phyloP scores from a whole-genome alignment of 116 monocot species.

The Thalassia testudinum region DNA sequence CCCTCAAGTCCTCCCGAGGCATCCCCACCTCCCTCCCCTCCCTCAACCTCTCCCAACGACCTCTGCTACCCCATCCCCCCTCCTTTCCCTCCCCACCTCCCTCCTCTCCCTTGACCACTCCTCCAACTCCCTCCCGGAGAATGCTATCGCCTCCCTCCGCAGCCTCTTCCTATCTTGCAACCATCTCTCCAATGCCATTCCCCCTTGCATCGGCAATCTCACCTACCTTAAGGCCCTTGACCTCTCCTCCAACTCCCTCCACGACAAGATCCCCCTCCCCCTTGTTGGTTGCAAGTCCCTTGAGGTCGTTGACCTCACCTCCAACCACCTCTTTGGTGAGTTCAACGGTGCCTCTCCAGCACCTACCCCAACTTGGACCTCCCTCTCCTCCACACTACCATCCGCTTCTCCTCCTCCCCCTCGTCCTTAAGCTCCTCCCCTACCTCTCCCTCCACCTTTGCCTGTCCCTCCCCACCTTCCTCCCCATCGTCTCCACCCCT shows the following conservation, averaged over 20 bases:
- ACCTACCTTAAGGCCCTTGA: constrained; percentile 74
- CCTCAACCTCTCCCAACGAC: constrained; percentile 66
- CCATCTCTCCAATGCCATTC: constrained; percentile 51
- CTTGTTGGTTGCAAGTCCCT: constrained; percentile 77
- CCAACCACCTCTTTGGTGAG: too few species aligned
- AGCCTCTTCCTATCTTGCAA: constrained; percentile 51
- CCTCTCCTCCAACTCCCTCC: constrained; percentile 51
- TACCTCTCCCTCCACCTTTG: constrained; percentile 50
- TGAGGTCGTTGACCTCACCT: too few species aligned
- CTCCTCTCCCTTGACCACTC: constrained; percentile 56
- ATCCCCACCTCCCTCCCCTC: constrained; percentile 37
- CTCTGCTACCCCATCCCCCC: constrained; percentile 52
- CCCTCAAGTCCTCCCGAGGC: constrained; percentile 44
- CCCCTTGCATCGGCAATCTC: constrained; percentile 59
- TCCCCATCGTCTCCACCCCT: constrained; percentile 46
- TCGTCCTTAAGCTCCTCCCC: constrained; percentile 46
- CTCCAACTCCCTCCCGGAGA: constrained; percentile 43
- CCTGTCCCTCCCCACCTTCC: constrained; percentile 28
- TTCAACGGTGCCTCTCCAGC: too few species aligned
- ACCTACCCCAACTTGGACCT: constrained; percentile 34
- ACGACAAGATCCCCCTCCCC: constrained; percentile 68
- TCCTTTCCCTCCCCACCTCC: constrained; percentile 53
- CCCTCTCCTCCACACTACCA: constrained; percentile 54
- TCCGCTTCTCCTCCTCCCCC: too few species aligned
- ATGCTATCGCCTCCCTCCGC: constrained; percentile 39